Evolutionary conservation across 148 eudicot species (phyloP), one percentile per base, ranked within the genome.

Genomic region (Hydrangea macrophylla): DNA sequence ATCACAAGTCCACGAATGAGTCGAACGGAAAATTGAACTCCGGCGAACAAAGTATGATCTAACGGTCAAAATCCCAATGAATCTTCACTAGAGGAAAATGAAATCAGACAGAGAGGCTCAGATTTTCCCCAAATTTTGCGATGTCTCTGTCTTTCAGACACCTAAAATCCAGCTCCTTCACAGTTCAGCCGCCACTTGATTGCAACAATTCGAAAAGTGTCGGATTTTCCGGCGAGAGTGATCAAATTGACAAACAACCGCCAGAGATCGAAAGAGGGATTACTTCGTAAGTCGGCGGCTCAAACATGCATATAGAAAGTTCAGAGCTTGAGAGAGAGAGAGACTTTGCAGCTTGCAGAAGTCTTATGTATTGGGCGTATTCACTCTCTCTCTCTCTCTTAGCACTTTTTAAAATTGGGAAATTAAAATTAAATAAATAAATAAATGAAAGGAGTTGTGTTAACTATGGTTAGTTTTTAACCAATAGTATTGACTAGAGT

Each of bases 121-220:
- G 53, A 62, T 17, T 39, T 62, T 62, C 53, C 17, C 32, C 31
- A 0, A n/a, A 12, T 18, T 28, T 44, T 48, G 7, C 30, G 28
- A 30, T 56, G 25, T 51, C 45, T 64, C 26, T 35, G 39, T 44
- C 53, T 12, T 45, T 11, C 26, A 61, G 36, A 11, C 2, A 23
- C 27, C 68, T 23, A 40, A 64, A 45, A 64, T 42, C 67, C 45
- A 64, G 57, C 40, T 48, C 35, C 37, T 50, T 20, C 8, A 13
- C 68, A 45, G 13, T 5, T 30, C 27, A 48, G 12, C 35, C 30
- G 55, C 0, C 13, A 27, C 31, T 28, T 17, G 55, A 12, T 2
- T 1, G 20, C 35, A n/a, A 64, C 15, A 20, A 15, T 11, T 22
- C 28, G 69, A 26, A 45, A 10, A 40, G 1, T 15, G 17, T 44